Evolutionary conservation across 257 asterid species (phyloP).

Genomic region (Solanum acaule): DNA sequence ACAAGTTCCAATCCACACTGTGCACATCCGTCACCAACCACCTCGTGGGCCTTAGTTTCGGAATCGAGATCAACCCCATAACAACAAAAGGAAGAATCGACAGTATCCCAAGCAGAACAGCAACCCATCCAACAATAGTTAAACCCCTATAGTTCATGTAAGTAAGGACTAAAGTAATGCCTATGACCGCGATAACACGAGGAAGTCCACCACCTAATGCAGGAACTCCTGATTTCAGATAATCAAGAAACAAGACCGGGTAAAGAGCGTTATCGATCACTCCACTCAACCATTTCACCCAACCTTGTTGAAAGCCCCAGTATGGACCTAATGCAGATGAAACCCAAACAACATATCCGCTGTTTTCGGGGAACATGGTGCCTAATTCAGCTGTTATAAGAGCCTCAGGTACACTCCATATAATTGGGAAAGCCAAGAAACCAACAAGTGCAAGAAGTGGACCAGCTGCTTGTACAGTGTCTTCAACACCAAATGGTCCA

Average conservation of each 20-base stretch:
- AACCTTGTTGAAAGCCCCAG: conserved; percentile 72
- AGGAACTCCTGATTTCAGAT: conserved; percentile 52
- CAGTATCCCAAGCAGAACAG: conserved; percentile 45
- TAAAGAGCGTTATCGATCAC: conserved; percentile 65
- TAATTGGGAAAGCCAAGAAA: conserved; percentile 40
- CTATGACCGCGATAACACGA: conserved; percentile 35
- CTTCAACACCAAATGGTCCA: conserved; percentile 71
- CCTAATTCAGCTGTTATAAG: conserved; percentile 65
- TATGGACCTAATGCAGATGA: conserved; percentile 64
- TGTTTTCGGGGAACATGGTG: conserved; percentile 75
- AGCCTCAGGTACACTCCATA: conserved; percentile 82
- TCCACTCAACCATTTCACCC: conserved; percentile 74
- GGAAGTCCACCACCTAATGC: conserved; percentile 54
- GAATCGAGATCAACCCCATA: conserved; percentile 57
- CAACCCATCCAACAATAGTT: conserved; percentile 62
- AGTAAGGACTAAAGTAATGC: conserved; percentile 31
- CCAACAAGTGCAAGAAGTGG: conserved; percentile 66
- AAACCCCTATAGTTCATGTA: conserved; percentile 59
- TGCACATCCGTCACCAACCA: conserved; percentile 49
- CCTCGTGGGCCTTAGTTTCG: conserved; percentile 38
- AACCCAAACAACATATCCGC: conserved; percentile 75
- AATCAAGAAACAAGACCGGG: conserved; percentile 57
- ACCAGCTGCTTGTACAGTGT: conserved; percentile 53
- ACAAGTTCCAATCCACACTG: conserved; percentile 53
- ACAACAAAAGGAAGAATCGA: conserved; percentile 59